Conservation (phyloP, 179 eudicot genomes). For the Sideroxylon spinosum region DNA sequence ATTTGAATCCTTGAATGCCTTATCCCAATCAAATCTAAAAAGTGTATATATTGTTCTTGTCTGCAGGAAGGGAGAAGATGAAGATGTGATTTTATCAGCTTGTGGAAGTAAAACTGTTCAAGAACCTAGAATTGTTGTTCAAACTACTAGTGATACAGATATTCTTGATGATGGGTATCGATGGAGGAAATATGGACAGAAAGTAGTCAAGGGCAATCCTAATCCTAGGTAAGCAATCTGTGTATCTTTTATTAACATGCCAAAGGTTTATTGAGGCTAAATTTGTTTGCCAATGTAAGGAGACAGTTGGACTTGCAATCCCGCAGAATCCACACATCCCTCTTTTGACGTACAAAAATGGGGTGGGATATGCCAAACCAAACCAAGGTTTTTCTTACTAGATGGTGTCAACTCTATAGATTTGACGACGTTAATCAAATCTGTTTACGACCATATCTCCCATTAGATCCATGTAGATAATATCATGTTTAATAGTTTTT, state of each 20-base stretch:
- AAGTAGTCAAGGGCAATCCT: slow-evolving; percentile 93
- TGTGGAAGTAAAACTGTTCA: slow-evolving; percentile 65
- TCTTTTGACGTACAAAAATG: too few relatives aligned
- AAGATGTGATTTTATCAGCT: slow-evolving; percentile 57
- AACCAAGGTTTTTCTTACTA: too few relatives aligned
- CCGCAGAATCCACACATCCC: too few relatives aligned
- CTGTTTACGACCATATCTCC: too few relatives aligned
- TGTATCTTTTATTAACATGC: neutral
- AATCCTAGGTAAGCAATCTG: slow-evolving; percentile 62
- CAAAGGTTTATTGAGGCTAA: too few relatives aligned
- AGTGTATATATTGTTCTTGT: neutral
- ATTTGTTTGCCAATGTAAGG: too few relatives aligned
- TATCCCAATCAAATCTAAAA: neutral
- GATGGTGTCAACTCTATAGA: too few relatives aligned
- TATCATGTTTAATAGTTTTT: too few relatives aligned
- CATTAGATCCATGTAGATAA: too few relatives aligned
- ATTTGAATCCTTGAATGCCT: neutral
- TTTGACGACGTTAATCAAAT: too few relatives aligned
- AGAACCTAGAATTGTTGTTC: slow-evolving; percentile 80
- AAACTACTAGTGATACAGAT: slow-evolving; percentile 85
- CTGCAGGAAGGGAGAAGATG: slow-evolving; percentile 73
- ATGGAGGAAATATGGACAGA: slow-evolving; percentile 95
- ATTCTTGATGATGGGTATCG: slow-evolving; percentile 85
- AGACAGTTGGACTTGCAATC: too few relatives aligned
- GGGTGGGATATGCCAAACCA: too few relatives aligned